Base-by-base conservation (phyloP, 495 filamentous ascomycete genomes). In the Talaromyces liani region DNA sequence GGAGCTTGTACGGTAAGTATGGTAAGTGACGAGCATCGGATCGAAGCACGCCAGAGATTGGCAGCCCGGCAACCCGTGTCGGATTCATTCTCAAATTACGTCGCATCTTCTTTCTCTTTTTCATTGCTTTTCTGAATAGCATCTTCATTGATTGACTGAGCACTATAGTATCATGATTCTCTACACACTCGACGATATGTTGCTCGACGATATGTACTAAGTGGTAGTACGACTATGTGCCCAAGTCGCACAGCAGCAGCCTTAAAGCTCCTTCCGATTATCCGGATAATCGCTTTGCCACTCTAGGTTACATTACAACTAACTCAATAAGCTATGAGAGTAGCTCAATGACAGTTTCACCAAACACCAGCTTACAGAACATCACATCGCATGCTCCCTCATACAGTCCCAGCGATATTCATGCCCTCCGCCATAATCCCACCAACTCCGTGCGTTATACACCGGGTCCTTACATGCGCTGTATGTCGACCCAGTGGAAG, bases 401-500 rank as follows among this genome's bases (percentile, higher is more conserved):
- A 58, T 33, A 22, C 56, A 58, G 16, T 58, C 56, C 56, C 56
- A 58, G n/a, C 56, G 56, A 58, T 58, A 58, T 2, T 58, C 56
- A 25, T 12, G 16, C n/a, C 31, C 56, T 75, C 67, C 22, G 79
- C 56, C 74, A 49, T 75, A 73, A 66, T 83, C 78, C 72, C 79
- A 77, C 73, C 80, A 80, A 59, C 75, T 77, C 60, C 73, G 77
- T 31, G 71, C 60, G 65, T 72, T 67, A 67, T 88, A 90, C 31
- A 87, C 82, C 0, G 88, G 87, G 64, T 90, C 87, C 49, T 77
- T 84, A 27, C 84, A 79, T 16, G 78, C 75, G 29, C 71, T 80
- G 72, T 87, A 88, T 6, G 72, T 65, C 55, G 73, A 70, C 16
- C 80, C 81, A 20, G 70, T 77, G 2, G 72, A 69, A 2, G 71